These are phyloP conservation scores for Canavalia gladiata DNA, from an alignment of 306 rosid genomes.

Conservation along the genomic window DNA sequence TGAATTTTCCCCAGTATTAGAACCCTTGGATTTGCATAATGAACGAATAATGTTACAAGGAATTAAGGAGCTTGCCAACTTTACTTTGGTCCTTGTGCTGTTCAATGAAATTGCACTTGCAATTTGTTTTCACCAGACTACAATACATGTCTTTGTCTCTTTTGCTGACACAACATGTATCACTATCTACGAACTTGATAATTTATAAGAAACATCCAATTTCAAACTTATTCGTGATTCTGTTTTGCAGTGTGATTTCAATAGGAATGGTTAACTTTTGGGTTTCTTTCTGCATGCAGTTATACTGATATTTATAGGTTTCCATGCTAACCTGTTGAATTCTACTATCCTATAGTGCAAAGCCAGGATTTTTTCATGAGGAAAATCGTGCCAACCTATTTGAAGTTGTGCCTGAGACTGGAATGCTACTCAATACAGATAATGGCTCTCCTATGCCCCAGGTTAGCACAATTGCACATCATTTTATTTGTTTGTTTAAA, in stretches of 20 bases:
- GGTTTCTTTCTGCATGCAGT: constrained; percentile 23
- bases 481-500: constrained; percentile 33
- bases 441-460: constrained; percentile 94
- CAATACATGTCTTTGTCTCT: constrained; percentile 14
- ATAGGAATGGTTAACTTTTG: not conserved
- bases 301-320: constrained; percentile 27
- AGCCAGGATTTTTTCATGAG: constrained; percentile 95
- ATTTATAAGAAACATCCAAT: constrained; percentile 34
- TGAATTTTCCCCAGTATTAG: constrained; percentile 27
- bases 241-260: constrained; percentile 31
- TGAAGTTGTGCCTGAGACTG: constrained; percentile 90
- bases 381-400: constrained; percentile 89
- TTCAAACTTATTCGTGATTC: not conserved
- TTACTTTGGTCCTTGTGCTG: constrained; percentile 31
- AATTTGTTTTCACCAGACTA: constrained; percentile 38
- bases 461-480: constrained; percentile 57
- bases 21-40: constrained; percentile 24
- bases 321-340: constrained; percentile 48
- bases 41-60: constrained; percentile 23
- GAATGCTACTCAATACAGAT: constrained; percentile 95
- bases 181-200: constrained; percentile 24
- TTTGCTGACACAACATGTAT: constrained; percentile 21
- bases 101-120: constrained; percentile 36
- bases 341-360: constrained; percentile 71
- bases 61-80: not conserved